Base-by-base conservation (phyloP, 2,329 filamentous ascomycete species). In the Colletotrichum tamarilloi region DNA sequence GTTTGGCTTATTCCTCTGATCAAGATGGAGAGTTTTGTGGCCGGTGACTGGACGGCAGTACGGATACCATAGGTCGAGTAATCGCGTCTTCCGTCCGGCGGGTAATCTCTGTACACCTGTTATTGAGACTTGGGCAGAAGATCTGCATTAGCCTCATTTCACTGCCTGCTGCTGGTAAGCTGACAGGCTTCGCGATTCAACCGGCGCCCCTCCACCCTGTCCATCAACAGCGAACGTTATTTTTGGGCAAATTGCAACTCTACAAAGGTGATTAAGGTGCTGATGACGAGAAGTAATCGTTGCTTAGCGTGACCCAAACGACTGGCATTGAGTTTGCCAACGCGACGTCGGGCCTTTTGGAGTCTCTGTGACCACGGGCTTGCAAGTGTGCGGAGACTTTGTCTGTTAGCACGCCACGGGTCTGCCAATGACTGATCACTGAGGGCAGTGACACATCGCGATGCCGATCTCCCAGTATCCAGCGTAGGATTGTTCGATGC, bases 271-370 rank as follows among this genome's bases (percentile, higher is more conserved):
- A 38, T 52, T 22, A 65, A 38, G 30, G 62, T 35, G 62, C 49
- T 52, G 26, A 55, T 46, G 32, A 57, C 14, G 12, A 32, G n/a
- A n/a, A 30, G 24, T 9, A 53, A 53, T 30, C 7, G 32, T 42
- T 9, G n/a, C 30, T 26, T 35, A 69, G 66, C 59, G 66, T 59
- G 53, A 69, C 55, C 66, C 69, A 62, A 60, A 69, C 42, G 69
- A 72, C 38, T 72, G 69, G 69, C 58, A 69, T 30, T 64, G 58
- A 38, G 42, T 4, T 42, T 62, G 66, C 69, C 69, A 72, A 59
- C 65, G 66, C 30, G 59, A 55, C 53, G 52, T 49, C 11, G 58
- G 9, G 38, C 24, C 22, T 46, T n/a, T 16, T 6, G 28, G 5
- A 16, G 19, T 35, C 6, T 28, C 49, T 38, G 32, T 35, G 11